Percentiles rank a stretch among this genome's conserved stretches.
Conservation (phyloP, 78 protist genomes). For the Diacronema lutheri region DNA sequence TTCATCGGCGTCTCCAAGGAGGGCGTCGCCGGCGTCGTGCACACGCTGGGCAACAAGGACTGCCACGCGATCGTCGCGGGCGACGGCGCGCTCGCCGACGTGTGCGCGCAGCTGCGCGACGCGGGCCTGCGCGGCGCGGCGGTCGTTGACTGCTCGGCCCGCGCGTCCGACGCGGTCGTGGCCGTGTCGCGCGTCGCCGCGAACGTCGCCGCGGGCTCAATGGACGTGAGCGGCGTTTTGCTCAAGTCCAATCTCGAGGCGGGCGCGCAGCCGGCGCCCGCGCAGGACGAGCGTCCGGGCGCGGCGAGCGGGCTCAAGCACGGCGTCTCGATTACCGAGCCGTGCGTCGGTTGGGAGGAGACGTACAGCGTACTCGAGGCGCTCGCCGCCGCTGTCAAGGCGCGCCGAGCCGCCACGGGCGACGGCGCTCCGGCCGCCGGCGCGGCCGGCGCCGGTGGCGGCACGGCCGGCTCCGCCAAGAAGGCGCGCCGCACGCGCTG, state of each 20-base stretch:
- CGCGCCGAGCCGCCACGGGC: not conserved
- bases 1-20: conserved; percentile 32
- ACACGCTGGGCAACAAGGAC: conserved; percentile 32
- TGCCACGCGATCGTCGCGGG: conserved; percentile 13
- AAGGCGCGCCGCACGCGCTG: too few species aligned
- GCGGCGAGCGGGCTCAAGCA: not conserved
- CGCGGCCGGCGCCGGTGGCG: too few species aligned
- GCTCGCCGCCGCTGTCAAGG: not conserved
- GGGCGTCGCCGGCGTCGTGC: conserved; percentile 35
- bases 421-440: too few species aligned
- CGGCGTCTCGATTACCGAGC: not conserved
- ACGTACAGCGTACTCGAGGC: not conserved
- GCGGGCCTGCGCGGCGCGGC: not conserved
- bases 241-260: not conserved
- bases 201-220: not conserved
- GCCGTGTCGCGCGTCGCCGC: not conserved
- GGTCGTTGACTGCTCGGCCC: not conserved
- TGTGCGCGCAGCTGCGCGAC: not conserved
- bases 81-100: not conserved
- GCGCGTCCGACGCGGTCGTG: not conserved
- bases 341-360: not conserved
- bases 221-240: not conserved
- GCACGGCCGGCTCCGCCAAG: too few species aligned
- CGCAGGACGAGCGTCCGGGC: not conserved
- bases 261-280: not conserved